Evolutionary conservation across 148 eudicot species (phyloP), one percentile per base, ranked within the genome.

Genomic region (Agrostemma githago): DNA sequence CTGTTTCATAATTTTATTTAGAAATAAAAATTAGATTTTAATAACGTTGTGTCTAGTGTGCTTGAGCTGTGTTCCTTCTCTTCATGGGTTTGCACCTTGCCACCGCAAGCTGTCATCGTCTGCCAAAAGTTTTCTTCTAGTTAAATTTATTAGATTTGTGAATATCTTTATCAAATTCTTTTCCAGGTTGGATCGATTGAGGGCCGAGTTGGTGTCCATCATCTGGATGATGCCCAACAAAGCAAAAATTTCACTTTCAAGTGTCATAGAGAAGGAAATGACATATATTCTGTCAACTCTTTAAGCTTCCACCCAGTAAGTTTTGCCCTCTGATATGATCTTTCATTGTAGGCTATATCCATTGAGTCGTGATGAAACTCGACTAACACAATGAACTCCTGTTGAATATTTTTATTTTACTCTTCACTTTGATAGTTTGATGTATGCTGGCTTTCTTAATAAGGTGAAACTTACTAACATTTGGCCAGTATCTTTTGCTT

Each of bases 141-240:
- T 40, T 65, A 61, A 5, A 56, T 41, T 57, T 58, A 57, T 67
- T 14, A 72, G 20, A 54, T 37, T 15, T 6, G n/a, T 42, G 14
- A 48, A 21, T 68, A 54, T 42, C 53, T 37, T 8, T 66, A 16
- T 21, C 77, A 57, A 79, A 62, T 63, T 46, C 56, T 62, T 15
- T 81, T 56, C 53, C 53, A 93, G 98, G 90, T 93, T 81, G 98
- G 98, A 48, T 93, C 98, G 62, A 93, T 93, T 74, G 98, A 93
- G 82, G 98, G 98, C 51, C 83, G 97, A 76, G 98, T 93, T 83
- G 98, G 98, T 57, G 97, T 93, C 26, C 98, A 93, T 83, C 97
- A 93, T 83, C 86, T 93, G 72, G 98, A 93, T 82, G 98, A 93
- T 79, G 66, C 94, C n/a, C 97, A 85, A 60, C 85, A 85, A 74